Evolutionary conservation across 768 basidiomycete genomes (phyloP).

Genomic region (Phanerochaete sordida): DNA sequence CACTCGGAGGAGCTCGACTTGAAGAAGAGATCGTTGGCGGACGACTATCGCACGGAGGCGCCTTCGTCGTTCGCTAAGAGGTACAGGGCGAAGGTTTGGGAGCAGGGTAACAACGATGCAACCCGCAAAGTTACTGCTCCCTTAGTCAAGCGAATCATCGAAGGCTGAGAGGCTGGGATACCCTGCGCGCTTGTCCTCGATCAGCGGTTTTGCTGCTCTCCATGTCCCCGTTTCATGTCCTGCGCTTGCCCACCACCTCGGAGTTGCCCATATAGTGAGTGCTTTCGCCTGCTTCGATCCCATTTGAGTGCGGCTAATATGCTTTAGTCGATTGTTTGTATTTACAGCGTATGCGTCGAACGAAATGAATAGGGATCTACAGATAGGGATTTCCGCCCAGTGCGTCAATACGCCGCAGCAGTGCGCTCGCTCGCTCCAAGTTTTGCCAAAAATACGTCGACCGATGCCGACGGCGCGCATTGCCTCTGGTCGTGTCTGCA

Average conservation of each 20-base stretch:
- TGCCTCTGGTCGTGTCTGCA: too few species aligned
- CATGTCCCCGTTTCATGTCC: neutral
- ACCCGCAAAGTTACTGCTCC: conserved; percentile 71
- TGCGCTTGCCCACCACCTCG: neutral
- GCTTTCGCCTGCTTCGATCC: neutral
- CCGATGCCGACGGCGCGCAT: too few species aligned
- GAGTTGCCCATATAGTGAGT: neutral
- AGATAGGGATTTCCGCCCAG: too few species aligned
- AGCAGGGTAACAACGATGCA: conserved; percentile 59
- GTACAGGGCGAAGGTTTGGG: conserved; percentile 47
- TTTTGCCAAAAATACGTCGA: too few species aligned
- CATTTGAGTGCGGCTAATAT: neutral
- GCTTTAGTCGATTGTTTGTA: too few species aligned
- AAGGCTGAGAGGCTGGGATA: conserved; percentile 23
- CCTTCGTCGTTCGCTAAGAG: conserved; percentile 25
- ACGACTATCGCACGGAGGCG: conserved; percentile 25
- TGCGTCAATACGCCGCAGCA: too few species aligned
- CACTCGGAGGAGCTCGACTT: conserved; percentile 46
- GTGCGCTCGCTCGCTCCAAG: too few species aligned
- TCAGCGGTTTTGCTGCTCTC: neutral
- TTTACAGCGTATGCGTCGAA: too few species aligned
- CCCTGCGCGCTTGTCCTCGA: neutral
- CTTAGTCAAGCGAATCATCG: conserved; percentile 56
- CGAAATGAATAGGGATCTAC: too few species aligned
- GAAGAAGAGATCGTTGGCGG: conserved; percentile 34